These are phyloP conservation scores for Trypanosoma avium DNA, from an alignment of 208 protist species.

Conservation along the genomic window DNA sequence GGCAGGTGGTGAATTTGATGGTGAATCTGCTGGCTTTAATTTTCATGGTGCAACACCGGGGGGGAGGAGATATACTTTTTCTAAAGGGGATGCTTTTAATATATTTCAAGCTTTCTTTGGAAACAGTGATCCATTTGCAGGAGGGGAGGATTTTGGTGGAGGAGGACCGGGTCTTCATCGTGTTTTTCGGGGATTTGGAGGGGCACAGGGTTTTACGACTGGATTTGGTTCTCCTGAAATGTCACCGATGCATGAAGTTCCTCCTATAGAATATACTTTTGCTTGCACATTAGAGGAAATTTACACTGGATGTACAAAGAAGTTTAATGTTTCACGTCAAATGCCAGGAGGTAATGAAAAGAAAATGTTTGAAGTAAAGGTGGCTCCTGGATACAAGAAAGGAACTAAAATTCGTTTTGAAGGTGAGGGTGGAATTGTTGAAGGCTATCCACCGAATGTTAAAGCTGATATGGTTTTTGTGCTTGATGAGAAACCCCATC, in stretches of 20 bases:
- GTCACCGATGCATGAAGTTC: slow-evolving; percentile 75
- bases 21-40: slow-evolving; percentile 9
- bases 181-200: slow-evolving; percentile 81
- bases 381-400: slow-evolving; percentile 95
- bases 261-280: slow-evolving; percentile 48
- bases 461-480: slow-evolving; percentile 96
- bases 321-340: slow-evolving; percentile 56
- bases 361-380: slow-evolving; percentile 92
- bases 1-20: slow-evolving; percentile 30
- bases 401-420: slow-evolving; percentile 97
- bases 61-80: slow-evolving; percentile 55
- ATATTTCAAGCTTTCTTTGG: slow-evolving; percentile 83
- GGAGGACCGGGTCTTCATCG: slow-evolving; percentile 82
- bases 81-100: slow-evolving; percentile 80
- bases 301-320: slow-evolving; percentile 77
- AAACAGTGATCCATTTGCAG: slow-evolving; percentile 27
- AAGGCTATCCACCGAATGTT: slow-evolving; percentile 85
- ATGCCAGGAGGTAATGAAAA: slow-evolving; percentile 72
- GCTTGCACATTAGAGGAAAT: slow-evolving; percentile 75
- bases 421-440: slow-evolving; percentile 77
- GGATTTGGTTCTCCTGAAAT: slow-evolving; percentile 33
- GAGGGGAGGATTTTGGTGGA: slow-evolving; percentile 31
- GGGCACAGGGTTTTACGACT: slow-evolving; percentile 59
- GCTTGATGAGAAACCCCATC: slow-evolving; percentile 93
- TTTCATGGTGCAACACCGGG: slow-evolving; percentile 2